Percentiles rank a stretch among this genome's conserved stretches.
Evolutionary conservation across 2,329 filamentous ascomycete species (phyloP).

Genomic region (Neoarthrinium moseri): DNA sequence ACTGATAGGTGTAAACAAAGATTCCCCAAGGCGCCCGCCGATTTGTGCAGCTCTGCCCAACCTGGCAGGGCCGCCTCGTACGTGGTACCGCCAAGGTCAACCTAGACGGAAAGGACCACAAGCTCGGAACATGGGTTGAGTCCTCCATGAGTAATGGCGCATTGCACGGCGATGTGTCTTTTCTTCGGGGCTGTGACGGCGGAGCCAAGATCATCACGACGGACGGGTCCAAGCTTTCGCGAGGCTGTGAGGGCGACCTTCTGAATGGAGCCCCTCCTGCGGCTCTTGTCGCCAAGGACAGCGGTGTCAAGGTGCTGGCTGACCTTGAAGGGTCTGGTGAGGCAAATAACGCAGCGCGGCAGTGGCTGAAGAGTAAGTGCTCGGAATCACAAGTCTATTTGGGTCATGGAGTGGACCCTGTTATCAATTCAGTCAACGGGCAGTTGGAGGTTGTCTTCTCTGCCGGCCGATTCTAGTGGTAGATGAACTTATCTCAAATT

Average conservation of each 20-base stretch:
- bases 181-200: constrained; percentile 21
- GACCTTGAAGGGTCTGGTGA: constrained; percentile 17
- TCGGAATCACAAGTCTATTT: constrained; percentile 17
- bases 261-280: constrained; percentile 13
- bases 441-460: constrained; percentile 18
- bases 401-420: constrained; percentile 15
- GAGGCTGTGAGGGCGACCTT: constrained; percentile 17
- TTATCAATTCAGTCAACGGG: constrained; percentile 21
- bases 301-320: constrained; percentile 19
- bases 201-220: constrained; percentile 16
- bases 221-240: constrained; percentile 12
- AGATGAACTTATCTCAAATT: no score
- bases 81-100: constrained; percentile 19
- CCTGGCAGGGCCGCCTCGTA: constrained; percentile 23
- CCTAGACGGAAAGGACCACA: constrained; percentile 18
- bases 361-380: constrained; percentile 16
- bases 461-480: background rate
- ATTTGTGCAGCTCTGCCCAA: constrained; percentile 24
- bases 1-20: no score
- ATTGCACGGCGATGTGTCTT: constrained; percentile 20
- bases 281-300: constrained; percentile 17
- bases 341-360: constrained; percentile 15
- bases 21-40: constrained; percentile 16
- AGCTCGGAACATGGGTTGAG: constrained; percentile 23
- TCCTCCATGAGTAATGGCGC: constrained; percentile 16